Conservation (phyloP, 2,329 filamentous ascomycete genomes). For the Aaosphaeria pasadenensis region DNA sequence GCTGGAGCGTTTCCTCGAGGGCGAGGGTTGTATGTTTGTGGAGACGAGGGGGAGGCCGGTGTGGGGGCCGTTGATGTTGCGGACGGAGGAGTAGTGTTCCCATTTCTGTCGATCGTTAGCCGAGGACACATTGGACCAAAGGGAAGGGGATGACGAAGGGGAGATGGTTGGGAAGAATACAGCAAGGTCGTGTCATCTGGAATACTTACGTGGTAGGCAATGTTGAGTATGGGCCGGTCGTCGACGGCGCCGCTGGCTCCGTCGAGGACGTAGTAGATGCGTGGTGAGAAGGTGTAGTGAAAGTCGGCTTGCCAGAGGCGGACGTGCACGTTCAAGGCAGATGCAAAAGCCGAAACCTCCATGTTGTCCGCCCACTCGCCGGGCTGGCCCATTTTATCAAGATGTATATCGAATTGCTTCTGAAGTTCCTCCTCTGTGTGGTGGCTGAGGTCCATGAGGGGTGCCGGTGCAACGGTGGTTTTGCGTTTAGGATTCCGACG, state of each 20-base stretch:
- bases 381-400: slow-evolving; percentile 58
- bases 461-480: slow-evolving; percentile 44
- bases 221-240: slow-evolving; percentile 48
- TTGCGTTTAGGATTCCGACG: slow-evolving; percentile 57
- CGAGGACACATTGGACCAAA: not conserved
- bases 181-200: not conserved
- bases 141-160: not conserved
- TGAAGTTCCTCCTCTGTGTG: slow-evolving; percentile 56
- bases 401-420: slow-evolving; percentile 52
- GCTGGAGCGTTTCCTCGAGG: slow-evolving; percentile 47
- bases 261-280: slow-evolving; percentile 24
- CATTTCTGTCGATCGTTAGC: slow-evolving; percentile 48
- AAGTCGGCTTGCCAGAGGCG: slow-evolving; percentile 58
- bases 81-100: slow-evolving; percentile 66
- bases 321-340: slow-evolving; percentile 60
- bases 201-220: slow-evolving; percentile 60
- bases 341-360: slow-evolving; percentile 65
- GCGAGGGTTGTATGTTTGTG: slow-evolving; percentile 21
- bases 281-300: slow-evolving; percentile 49
- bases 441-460: slow-evolving; percentile 42
- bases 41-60: slow-evolving; percentile 52
- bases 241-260: slow-evolving; percentile 28
- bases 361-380: slow-evolving; percentile 65
- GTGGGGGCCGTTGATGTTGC: slow-evolving; percentile 58
- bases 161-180: no score